Evolutionary conservation across 768 basidiomycete genomes (phyloP).

Genomic region (Tephrocybe sp.): DNA sequence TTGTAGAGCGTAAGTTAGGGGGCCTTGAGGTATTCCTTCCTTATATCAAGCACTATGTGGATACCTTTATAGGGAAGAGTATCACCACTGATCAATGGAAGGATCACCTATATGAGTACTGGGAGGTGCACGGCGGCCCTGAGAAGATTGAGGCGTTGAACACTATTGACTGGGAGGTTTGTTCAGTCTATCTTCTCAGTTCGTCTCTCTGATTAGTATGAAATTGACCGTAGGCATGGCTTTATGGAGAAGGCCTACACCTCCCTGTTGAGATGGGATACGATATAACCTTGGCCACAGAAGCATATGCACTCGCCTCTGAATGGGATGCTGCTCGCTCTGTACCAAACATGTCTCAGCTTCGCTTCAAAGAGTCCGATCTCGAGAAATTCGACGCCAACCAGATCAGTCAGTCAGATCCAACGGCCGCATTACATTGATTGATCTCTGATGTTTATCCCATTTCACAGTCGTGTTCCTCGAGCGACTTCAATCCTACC

Average conservation of each 20-base stretch:
- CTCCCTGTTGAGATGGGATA: slow-evolving; percentile 78
- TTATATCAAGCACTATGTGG: slow-evolving; percentile 81
- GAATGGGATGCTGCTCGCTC: slow-evolving; percentile 71
- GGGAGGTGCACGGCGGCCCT: slow-evolving; percentile 50
- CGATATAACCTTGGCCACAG: slow-evolving; percentile 67
- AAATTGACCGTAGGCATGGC: slow-evolving; percentile 63
- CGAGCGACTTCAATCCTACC: slow-evolving; percentile 68
- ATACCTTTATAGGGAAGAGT: slow-evolving; percentile 78
- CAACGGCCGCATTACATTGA: too few relatives aligned
- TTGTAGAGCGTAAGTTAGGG: slow-evolving; percentile 66
- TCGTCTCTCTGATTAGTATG: neutral
- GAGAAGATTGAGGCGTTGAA: slow-evolving; percentile 68
- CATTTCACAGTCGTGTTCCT: slow-evolving; percentile 73
- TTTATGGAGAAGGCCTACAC: slow-evolving; percentile 74
- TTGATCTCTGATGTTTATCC: neutral
- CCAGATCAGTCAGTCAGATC: slow-evolving; percentile 60
- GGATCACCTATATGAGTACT: slow-evolving; percentile 74
- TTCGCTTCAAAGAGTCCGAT: slow-evolving; percentile 61
- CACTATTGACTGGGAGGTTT: slow-evolving; percentile 75
- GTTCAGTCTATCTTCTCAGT: slow-evolving; percentile 22
- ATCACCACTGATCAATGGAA: slow-evolving; percentile 88
- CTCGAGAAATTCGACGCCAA: slow-evolving; percentile 66
- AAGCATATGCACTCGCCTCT: slow-evolving; percentile 70
- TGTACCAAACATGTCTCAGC: slow-evolving; percentile 38
- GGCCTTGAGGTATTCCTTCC: slow-evolving; percentile 83